These are phyloP conservation scores for Fomitopsis betulina DNA, from an alignment of 1,284 basidiomycete genomes.

Conservation along the genomic window DNA sequence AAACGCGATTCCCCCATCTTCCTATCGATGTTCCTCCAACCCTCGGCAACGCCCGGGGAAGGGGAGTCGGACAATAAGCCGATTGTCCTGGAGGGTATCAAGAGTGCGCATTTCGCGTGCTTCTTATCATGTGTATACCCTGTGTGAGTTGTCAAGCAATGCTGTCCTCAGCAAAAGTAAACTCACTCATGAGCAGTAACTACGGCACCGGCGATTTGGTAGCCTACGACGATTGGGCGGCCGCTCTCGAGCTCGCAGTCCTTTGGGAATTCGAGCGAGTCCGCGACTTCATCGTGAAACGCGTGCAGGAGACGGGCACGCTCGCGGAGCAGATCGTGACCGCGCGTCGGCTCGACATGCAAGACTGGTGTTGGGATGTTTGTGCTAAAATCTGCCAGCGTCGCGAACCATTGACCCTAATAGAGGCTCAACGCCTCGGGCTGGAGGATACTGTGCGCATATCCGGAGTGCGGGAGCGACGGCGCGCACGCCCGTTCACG, in stretches of 20 bases:
- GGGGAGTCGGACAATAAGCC: neutral
- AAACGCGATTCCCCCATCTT: neutral
- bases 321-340: constrained; percentile 1
- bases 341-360: neutral
- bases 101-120: neutral
- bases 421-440: neutral
- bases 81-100: neutral
- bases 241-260: neutral
- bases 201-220: neutral
- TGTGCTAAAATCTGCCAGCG: neutral
- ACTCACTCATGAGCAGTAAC: neutral
- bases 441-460: neutral
- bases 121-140: neutral
- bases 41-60: neutral
- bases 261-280: neutral
- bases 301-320: neutral
- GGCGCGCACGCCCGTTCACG: neutral
- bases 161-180: neutral
- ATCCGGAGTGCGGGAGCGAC: neutral
- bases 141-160: neutral
- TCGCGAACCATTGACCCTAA: neutral
- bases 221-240: neutral
- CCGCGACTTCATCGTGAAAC: neutral
- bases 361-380: neutral
- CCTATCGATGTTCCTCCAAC: neutral